Percentiles rank a stretch among this genome's conserved stretches.
Conservation (phyloP, 257 asterid species). For the Rubia yunnanensis region DNA sequence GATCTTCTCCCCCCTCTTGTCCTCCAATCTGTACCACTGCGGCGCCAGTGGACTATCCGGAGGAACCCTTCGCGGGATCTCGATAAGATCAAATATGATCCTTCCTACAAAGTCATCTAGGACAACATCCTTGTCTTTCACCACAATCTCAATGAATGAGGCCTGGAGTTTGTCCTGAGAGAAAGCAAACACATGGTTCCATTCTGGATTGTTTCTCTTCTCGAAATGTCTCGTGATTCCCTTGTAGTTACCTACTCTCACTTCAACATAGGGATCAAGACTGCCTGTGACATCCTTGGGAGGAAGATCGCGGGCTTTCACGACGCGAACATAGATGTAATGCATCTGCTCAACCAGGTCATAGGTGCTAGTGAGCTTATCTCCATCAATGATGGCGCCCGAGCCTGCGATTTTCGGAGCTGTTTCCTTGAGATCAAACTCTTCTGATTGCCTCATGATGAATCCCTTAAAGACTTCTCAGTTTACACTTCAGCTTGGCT, state of each 20-base stretch:
- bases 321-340: conserved; percentile 68
- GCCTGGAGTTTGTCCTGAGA: conserved; percentile 71
- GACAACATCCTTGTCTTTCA: conserved; percentile 65
- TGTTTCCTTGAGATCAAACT: conserved; percentile 66
- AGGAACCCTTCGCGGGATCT: conserved; percentile 57
- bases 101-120: conserved; percentile 56
- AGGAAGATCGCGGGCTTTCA: conserved; percentile 54
- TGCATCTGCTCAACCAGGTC: conserved; percentile 93
- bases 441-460: conserved; percentile 46
- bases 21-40: conserved; percentile 68
- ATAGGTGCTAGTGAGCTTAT: conserved; percentile 56
- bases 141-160: conserved; percentile 46
- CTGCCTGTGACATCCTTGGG: conserved; percentile 48
- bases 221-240: conserved; percentile 70
- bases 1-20: conserved; percentile 44
- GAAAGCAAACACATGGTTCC: conserved; percentile 77
- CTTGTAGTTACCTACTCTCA: conserved; percentile 68
- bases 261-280: conserved; percentile 78
- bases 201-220: conserved; percentile 55
- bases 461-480: neutral
- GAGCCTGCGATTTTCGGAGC: conserved; percentile 73
- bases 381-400: conserved; percentile 51
- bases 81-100: conserved; percentile 39
- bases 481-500: neutral
- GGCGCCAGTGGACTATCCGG: conserved; percentile 86